Evolutionary conservation across 768 basidiomycete genomes (phyloP), one percentile per base, ranked within the genome.

Genomic region (Tylopilus subfusipes): DNA sequence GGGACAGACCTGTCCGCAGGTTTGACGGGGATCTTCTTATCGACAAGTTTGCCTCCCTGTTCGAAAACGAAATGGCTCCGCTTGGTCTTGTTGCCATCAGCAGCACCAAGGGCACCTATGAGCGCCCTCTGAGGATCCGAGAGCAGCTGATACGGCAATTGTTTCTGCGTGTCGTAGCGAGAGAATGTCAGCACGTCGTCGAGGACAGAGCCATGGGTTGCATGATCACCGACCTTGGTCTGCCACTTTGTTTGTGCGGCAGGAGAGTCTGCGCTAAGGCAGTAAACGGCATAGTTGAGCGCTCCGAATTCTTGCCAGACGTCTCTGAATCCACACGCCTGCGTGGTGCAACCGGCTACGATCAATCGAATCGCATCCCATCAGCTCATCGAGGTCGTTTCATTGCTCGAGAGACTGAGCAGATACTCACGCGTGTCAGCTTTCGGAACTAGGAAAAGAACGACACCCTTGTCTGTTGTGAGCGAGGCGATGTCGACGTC

Each of bases 51-150:
- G 2, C 94, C 95, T 7, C 92, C 93, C 69, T 90, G 89, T 61
- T 84, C 90, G 62, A 98, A 96, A 61, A 98, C 82, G 71, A 96
- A 97, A 70, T 96, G 93, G 59, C 90, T 93, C 14, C 95, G 83
- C 74, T 90, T 91, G 49, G 91, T 92, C 75, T 83, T 90, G 33
- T 86, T 89, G 10, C 85, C 85, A 33, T 82, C 82, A 0, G 80
- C 85, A 14, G 91, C 91, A 16, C 94, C 95, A 25, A 98, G 78
- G 3, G 84, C 88, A 31, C 79, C 78, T 60, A 98, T 90, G 29
- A 98, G 77, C 22, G 77, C 68, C 44, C 86, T 82, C 67, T 93
- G 83, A n/a, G 87, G 91, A 68, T 98, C 95, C 7, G 91, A 96
- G 29, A 98, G 78, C 1, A 97, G 76, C 4, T 87, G 82, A 67